Evolutionary conservation across 768 basidiomycete species (phyloP).

Genomic region (Naganishia onofrii): DNA sequence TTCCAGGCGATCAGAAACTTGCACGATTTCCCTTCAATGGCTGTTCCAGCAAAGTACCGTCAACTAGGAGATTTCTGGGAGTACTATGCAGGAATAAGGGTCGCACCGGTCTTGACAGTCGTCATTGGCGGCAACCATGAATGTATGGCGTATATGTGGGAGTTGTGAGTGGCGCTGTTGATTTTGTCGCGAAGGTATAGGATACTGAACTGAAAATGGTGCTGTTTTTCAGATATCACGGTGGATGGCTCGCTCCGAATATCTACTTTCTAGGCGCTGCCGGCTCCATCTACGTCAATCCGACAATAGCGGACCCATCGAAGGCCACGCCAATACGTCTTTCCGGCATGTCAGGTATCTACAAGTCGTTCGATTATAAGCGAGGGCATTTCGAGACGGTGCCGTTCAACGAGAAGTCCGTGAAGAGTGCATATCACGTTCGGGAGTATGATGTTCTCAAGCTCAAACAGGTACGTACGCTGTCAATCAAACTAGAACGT

Average conservation of each 20-base stretch:
- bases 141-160: slow-evolving; percentile 94
- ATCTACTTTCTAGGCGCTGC: slow-evolving; percentile 94
- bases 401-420: slow-evolving; percentile 70
- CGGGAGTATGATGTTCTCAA: slow-evolving; percentile 70
- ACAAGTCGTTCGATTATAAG: slow-evolving; percentile 70
- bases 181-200: background rate
- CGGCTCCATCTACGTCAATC: slow-evolving; percentile 77
- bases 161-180: slow-evolving; percentile 63
- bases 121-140: slow-evolving; percentile 98
- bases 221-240: slow-evolving; percentile 71
- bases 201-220: background rate
- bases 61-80: slow-evolving; percentile 74
- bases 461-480: slow-evolving; percentile 3
- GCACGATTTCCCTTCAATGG: slow-evolving; percentile 81
- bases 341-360: slow-evolving; percentile 89
- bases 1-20: slow-evolving; percentile 83
- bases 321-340: slow-evolving; percentile 65
- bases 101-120: slow-evolving; percentile 82
- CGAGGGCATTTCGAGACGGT: slow-evolving; percentile 72
- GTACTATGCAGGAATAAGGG: slow-evolving; percentile 79
- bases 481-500: background rate
- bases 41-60: slow-evolving; percentile 85
- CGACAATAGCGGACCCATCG: background rate
- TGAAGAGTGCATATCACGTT: slow-evolving; percentile 85
- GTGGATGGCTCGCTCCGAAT: slow-evolving; percentile 93